Evolutionary conservation across 192 early-diverging fungal genomes (phyloP).

Genomic region (Pilobolus umbonatus): DNA sequence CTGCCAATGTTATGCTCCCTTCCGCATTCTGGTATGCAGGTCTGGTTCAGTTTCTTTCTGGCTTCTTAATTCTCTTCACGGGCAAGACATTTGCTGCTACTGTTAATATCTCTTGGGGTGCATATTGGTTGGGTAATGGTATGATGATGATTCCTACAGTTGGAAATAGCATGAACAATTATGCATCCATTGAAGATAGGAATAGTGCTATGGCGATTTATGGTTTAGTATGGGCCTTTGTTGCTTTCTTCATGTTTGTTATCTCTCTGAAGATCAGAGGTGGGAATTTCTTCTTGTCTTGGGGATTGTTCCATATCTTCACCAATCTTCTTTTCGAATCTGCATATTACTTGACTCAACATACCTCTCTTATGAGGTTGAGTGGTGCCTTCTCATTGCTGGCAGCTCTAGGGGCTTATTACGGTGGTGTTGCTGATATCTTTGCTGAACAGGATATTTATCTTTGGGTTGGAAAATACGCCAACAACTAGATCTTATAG

Average conservation of each 20-base stretch:
- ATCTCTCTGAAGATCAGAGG: slow-evolving; percentile 18
- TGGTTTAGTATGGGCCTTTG: slow-evolving; percentile 17
- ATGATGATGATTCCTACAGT: slow-evolving; percentile 25
- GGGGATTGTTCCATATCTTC: slow-evolving; percentile 21
- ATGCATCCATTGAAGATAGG: not conserved
- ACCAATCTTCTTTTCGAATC: slow-evolving; percentile 22
- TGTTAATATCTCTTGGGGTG: slow-evolving; percentile 27
- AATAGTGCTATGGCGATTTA: slow-evolving; percentile 16
- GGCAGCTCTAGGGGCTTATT: slow-evolving; percentile 27
- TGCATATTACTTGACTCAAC: not conserved
- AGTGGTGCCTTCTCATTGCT: slow-evolving; percentile 23
- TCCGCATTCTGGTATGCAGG: slow-evolving; percentile 27
- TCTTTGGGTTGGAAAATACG: slow-evolving; percentile 17
- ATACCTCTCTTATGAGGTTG: slow-evolving; percentile 5
- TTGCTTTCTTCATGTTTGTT: slow-evolving; percentile 4
- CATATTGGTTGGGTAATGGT: slow-evolving; percentile 28
- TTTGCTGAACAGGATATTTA: slow-evolving; percentile 27
- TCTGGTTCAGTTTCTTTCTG: slow-evolving; percentile 28
- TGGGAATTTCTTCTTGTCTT: slow-evolving; percentile 17
- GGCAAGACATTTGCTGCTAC: slow-evolving; percentile 24
- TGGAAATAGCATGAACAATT: not conserved
- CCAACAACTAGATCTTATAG: too few relatives aligned
- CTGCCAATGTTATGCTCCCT: slow-evolving; percentile 21
- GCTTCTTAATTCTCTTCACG: slow-evolving; percentile 18
- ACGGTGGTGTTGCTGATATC: slow-evolving; percentile 28